A percentile compares a stretch with the other conserved stretches of the same genome.
These are phyloP conservation scores for Lathyrus tuberosus DNA, from an alignment of 306 rosid species.

Conservation along the genomic window DNA sequence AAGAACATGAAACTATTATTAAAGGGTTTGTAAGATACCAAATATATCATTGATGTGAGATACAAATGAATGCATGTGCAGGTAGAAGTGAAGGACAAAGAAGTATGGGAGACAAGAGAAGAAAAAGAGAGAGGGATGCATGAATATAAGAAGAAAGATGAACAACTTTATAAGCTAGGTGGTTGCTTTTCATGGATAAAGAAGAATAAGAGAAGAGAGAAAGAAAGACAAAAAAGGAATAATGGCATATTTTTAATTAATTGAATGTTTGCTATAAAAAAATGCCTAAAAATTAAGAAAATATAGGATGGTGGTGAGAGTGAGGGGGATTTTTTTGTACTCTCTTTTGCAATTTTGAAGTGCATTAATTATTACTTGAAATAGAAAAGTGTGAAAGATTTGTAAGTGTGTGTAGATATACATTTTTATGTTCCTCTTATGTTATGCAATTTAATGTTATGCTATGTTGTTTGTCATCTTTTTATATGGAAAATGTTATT, in stretches of 20 bases:
- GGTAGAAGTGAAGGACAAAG: slow-evolving; percentile 67
- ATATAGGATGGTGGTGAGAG: neutral
- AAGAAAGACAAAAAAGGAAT: slow-evolving; percentile 55
- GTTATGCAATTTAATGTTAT: neutral
- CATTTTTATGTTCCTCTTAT: neutral
- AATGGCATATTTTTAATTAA: slow-evolving; percentile 41
- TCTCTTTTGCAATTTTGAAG: neutral
- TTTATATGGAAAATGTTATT: neutral
- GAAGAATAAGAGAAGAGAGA: slow-evolving; percentile 58
- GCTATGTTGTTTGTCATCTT: neutral
- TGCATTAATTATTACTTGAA: slow-evolving; percentile 2
- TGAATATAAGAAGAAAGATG: slow-evolving; percentile 38
- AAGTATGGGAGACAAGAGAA: slow-evolving; percentile 43
- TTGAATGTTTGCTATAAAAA: slow-evolving; percentile 51
- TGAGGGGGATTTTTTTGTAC: neutral
- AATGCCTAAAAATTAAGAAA: neutral
- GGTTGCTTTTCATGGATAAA: slow-evolving; percentile 95
- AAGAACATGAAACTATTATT: neutral
- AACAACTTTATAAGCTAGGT: slow-evolving; percentile 28
- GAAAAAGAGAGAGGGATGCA: slow-evolving; percentile 44
- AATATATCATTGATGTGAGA: slow-evolving; percentile 36
- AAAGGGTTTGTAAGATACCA: neutral
- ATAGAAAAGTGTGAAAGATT: neutral
- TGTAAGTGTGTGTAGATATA: neutral
- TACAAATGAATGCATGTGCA: slow-evolving; percentile 47